Base-by-base conservation (phyloP, 2,329 filamentous ascomycete genomes). In the Ambrosiella cleistominuta region DNA sequence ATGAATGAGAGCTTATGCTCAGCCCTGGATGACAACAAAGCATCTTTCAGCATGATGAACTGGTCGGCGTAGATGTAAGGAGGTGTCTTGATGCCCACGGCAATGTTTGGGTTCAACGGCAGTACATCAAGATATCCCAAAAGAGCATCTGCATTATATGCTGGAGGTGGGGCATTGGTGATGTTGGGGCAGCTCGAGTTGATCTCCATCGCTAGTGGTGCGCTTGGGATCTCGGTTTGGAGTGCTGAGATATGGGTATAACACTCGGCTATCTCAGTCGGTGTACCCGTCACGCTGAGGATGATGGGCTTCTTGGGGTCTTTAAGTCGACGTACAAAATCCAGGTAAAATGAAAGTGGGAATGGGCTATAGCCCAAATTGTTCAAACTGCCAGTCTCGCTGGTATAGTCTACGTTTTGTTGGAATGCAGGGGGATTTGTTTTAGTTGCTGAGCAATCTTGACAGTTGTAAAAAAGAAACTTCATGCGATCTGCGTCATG, bases 131-230 rank as follows among this genome's bases (percentile, higher is more conserved):
- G 69, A 61, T 87, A 88, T 4, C 68, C 67, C 0, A 66, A 62
- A 2, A 90, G 66, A 0, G 74, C 70, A 0, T 63, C 62, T 0
- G 71, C 68, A 7, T 78, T 74, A 66, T 89, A 90, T 0, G 86
- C 86, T 5, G 86, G 85, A 0, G 86, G 86, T 0, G 85, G 81
- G 52, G 77, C 76, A 15, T 72, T 71, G 0, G 77, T 74, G 54
- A 90, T 89, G 64, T 91, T 90, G 0, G 86, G 86, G 63, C 86
- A 90, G 38, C 80, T 85, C 37, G 90, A 77, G 66, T 91, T 91
- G 64, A 90, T 73, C 68, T 91, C 86, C 72, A 89, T 79, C 15
- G 81, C 81, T 0, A 87, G 70, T 1, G 74, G 73, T 62, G 80
- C 68, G 3, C 66, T 62, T 9, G 27, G 13, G 1, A 74, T 60